Conservation (phyloP, 352 stramenopile species). For the Pythium phragmiticola region DNA sequence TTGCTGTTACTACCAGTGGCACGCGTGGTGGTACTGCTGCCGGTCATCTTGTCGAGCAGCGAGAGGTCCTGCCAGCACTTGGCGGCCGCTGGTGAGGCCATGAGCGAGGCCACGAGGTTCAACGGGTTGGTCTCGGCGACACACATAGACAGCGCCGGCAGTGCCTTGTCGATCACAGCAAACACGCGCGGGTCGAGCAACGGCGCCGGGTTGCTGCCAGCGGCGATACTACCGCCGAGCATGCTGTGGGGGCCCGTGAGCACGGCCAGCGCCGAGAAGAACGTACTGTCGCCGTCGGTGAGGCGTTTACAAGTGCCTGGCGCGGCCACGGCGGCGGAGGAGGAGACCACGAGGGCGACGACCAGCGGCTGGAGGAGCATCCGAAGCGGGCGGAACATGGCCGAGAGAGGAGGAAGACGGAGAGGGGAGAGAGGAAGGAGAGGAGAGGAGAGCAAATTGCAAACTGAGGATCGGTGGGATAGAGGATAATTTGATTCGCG, state of each 20-base stretch:
- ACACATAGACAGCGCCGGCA: conserved; percentile 17
- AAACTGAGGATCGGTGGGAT: conserved; percentile 1
- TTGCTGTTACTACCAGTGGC: background rate
- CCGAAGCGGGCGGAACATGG: conserved; percentile 13
- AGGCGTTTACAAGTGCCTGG: conserved; percentile 7
- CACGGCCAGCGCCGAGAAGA: conserved; percentile 5
- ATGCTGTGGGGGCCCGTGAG: background rate
- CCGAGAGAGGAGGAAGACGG: background rate
- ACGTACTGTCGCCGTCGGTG: conserved; percentile 10
- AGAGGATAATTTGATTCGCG: too few species aligned
- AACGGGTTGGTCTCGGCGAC: conserved; percentile 8
- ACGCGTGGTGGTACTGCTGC: background rate
- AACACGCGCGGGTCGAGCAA: conserved; percentile 4
- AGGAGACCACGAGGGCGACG: conserved; percentile 3
- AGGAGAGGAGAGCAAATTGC: background rate
- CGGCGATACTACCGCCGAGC: background rate
- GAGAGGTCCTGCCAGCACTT: conserved; percentile 1
- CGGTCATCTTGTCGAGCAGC: background rate
- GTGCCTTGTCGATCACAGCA: conserved; percentile 4
- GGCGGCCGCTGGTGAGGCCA: background rate
- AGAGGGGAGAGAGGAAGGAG: background rate
- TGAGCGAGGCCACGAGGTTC: background rate
- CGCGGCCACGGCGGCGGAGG: background rate
- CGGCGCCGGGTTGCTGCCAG: background rate
- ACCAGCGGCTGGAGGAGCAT: conserved; percentile 10